Evolutionary conservation across 768 basidiomycete genomes (phyloP), one percentile per base, ranked within the genome.

Genomic region (Tubosaeta sp.): DNA sequence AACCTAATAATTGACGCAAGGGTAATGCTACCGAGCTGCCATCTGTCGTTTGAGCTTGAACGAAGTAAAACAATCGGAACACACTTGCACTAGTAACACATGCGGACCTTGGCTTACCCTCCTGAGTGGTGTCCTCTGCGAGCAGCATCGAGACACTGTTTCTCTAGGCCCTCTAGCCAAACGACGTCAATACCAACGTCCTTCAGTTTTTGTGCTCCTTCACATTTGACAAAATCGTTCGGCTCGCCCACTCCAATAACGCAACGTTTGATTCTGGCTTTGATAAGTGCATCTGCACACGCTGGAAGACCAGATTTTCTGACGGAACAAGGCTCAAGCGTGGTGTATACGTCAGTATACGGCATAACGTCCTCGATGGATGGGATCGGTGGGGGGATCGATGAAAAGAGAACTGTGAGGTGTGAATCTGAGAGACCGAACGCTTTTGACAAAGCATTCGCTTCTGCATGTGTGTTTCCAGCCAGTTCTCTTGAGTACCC

Each of bases 391-490:
- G 25, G 25, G 13, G 58, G 53, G 10, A 64, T 52, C 4, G 60
- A 57, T 2, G 79, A 71, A 38, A 83, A 74, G 31, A 80, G 63
- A 12, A 71, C 55, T 13, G 72, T 62, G 35, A 88, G 64, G 38
- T 83, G 64, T 12, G 67, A 55, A 8, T 61, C 42, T 2, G 81
- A 71, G 34, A 84, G 71, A n/a, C 55, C 39, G 14, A 65, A 68
- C 6, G 83, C 80, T 62, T 97, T 96, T 36, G 79, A 64, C 47
- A 99, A 72, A 1, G 94, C 94, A 65, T 95, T 95, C 21, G 93
- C 92, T 72, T 99, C 95, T 11, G 94, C 95, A 67, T 99, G 95
- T 3, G 95, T 97, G 64, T 98, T 98, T 47, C 94, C 95, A 4
- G 82, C 75, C 0, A 97, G 76, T 64, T 97, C 94, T 61, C 96